Evolutionary conservation across 106 monocot species (phyloP).

Genomic region (Dendrobium huoshanense): DNA sequence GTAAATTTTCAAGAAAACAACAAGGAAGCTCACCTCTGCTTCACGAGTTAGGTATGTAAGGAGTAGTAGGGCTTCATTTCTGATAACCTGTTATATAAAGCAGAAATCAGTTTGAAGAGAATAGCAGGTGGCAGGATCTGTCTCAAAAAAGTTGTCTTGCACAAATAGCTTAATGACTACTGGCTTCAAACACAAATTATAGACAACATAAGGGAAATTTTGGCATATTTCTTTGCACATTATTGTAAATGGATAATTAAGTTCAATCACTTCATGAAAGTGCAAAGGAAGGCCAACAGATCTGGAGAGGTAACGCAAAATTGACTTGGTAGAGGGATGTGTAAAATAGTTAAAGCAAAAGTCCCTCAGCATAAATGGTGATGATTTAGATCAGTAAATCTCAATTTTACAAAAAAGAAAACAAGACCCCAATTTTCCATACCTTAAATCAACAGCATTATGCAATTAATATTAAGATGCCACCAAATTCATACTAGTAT

Average conservation of each 20-base stretch:
- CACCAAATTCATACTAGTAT: too few relatives aligned
- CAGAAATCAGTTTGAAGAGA: neutral
- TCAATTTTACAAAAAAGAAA: too few relatives aligned
- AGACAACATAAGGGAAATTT: neutral
- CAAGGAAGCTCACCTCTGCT: conserved; percentile 50
- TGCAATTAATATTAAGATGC: too few relatives aligned
- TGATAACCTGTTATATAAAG: conserved; percentile 60
- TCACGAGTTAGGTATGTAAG: conserved; percentile 94
- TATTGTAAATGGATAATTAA: neutral
- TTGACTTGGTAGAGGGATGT: neutral
- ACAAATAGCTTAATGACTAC: neutral
- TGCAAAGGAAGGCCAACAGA: neutral
- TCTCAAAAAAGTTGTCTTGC: conserved; percentile 1
- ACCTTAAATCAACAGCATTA: too few relatives aligned
- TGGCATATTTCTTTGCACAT: neutral
- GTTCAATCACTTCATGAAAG: neutral
- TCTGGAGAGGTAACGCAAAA: neutral
- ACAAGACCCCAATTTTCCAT: too few relatives aligned
- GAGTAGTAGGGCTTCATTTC: conserved; percentile 93
- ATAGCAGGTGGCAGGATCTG: neutral
- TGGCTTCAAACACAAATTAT: neutral
- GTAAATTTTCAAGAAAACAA: conserved; percentile 2
- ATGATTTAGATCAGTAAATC: too few relatives aligned
- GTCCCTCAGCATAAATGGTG: too few relatives aligned
- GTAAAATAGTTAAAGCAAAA: too few relatives aligned